Conservation (phyloP, 1,139 yeast species). For the Hemisphaericaspora xylofermentans region DNA sequence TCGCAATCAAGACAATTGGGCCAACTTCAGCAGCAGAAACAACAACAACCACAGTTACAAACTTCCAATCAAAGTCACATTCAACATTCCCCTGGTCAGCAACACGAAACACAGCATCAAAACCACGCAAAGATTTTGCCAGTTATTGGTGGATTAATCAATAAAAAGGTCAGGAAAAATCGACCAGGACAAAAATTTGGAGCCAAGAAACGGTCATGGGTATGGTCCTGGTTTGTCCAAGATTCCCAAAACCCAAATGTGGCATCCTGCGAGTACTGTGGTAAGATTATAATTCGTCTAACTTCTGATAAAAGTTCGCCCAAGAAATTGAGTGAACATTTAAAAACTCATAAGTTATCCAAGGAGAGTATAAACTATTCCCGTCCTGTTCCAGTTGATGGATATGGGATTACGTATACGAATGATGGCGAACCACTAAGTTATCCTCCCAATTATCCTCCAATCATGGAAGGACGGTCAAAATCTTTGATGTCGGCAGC, state of each 20-base stretch:
- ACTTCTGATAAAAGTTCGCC: conserved; percentile 60
- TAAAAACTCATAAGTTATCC: conserved; percentile 53
- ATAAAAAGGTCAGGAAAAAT: conserved; percentile 32
- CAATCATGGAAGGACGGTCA: neutral
- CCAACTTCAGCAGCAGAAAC: conserved; percentile 11
- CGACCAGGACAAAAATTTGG: conserved; percentile 56
- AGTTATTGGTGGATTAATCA: conserved; percentile 16
- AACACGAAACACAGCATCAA: conserved; percentile 12
- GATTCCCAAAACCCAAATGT: conserved; percentile 47
- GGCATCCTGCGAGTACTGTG: conserved; percentile 57
- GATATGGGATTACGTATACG: conserved; percentile 36
- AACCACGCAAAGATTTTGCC: no score
- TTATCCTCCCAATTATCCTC: conserved; percentile 12
- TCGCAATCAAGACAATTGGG: neutral
- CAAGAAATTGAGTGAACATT: conserved; percentile 56
- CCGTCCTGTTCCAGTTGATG: conserved; percentile 39
- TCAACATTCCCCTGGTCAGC: conserved; percentile 10
- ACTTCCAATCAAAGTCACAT: conserved; percentile 8
- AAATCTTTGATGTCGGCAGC: neutral
- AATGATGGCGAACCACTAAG: conserved; percentile 27
- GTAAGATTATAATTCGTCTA: conserved; percentile 46
- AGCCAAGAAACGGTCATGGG: conserved; percentile 61
- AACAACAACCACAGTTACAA: conserved; percentile 18
- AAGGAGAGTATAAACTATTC: conserved; percentile 36
- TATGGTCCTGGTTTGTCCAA: conserved; percentile 61